Percentiles rank a stretch among this genome's conserved stretches.
phyloP scores from a whole-genome alignment of 1,284 basidiomycete species.

The Fereydounia khargensis region DNA sequence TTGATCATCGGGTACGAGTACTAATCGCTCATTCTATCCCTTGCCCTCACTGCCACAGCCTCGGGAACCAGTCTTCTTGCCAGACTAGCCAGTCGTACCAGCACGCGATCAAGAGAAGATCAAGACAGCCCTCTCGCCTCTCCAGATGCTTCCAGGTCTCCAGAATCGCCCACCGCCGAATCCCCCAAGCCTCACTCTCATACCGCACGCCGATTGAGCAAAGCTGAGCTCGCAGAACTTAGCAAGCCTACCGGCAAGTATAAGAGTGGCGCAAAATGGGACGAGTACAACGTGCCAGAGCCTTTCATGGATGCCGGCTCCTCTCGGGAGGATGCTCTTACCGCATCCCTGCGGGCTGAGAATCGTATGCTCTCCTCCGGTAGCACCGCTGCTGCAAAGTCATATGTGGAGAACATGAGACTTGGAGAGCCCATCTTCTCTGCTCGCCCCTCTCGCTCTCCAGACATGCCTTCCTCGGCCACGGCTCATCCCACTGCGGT shows the following conservation, averaged over 20 bases:
- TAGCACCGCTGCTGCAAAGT: constrained; percentile 39
- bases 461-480: too few species aligned
- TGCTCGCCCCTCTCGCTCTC: too few species aligned
- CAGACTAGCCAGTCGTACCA: neutral
- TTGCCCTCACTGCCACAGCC: too few species aligned
- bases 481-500: neutral
- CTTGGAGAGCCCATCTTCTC: constrained; percentile 25
- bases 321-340: neutral
- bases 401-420: constrained; percentile 12
- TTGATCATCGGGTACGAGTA: too few species aligned
- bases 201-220: constrained; percentile 9
- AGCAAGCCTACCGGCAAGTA: constrained; percentile 32
- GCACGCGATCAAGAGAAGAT: neutral
- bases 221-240: constrained; percentile 29
- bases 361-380: constrained; percentile 17
- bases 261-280: constrained; percentile 36
- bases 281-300: constrained; percentile 23
- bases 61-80: neutral
- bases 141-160: neutral
- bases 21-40: too few species aligned
- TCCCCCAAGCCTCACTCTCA: constrained; percentile 7
- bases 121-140: neutral
- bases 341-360: neutral
- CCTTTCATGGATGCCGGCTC: constrained; percentile 32
- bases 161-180: neutral